Base-by-base conservation (phyloP, 2,329 filamentous ascomycete species). In the Ophiostoma novo-ulmi region DNA sequence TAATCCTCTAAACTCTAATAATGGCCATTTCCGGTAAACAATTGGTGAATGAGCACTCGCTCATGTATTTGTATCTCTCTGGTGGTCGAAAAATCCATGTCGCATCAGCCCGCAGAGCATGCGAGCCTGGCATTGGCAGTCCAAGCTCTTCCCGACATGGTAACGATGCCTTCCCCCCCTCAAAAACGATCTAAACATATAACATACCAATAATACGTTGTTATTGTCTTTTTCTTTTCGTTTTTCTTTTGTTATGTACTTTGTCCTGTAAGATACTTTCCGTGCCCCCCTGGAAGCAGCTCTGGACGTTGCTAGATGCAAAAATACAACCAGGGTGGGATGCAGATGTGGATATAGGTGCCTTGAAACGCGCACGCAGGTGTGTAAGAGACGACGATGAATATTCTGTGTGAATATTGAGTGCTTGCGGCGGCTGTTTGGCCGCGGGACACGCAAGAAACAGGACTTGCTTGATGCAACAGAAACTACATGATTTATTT, bases 371-470 rank as follows among this genome's bases (percentile, higher is more conserved):
- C 55, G 26, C 55, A 61, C 55, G 10, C 22, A 11, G n/a, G 26
- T 63, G 26, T 63, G 58, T 31, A 63, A 36, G 26, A 63, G 26
- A 22, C 26, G 58, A 14, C 8, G 22, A 17, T 8, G 22, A 58
- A 1, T 26, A 13, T 26, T 26, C 52, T 17, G 52, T 58, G n/a
- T 58, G 6, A 5, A 35, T 63, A 31, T 63, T 63, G 58, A 63
- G 58, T 63, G 58, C 58, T 63, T 63, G 58, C 26, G 58, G 58
- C 58, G 58, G 26, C 58, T 63, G 58, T 63, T 35, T 35, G 58
- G 17, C 58, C 26, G 26, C 58, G 58, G 26, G 26, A 63, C 58
- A 63, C 58, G 20, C 35, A 11, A 36, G 26, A 35, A 35, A 14
- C 26, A 35, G 7, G 58, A 20, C 6, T 48, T 17, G 17, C 17